Evolutionary conservation across 73 alveolate genomes (phyloP).

Genomic region (Tetrahymena malaccensis): DNA sequence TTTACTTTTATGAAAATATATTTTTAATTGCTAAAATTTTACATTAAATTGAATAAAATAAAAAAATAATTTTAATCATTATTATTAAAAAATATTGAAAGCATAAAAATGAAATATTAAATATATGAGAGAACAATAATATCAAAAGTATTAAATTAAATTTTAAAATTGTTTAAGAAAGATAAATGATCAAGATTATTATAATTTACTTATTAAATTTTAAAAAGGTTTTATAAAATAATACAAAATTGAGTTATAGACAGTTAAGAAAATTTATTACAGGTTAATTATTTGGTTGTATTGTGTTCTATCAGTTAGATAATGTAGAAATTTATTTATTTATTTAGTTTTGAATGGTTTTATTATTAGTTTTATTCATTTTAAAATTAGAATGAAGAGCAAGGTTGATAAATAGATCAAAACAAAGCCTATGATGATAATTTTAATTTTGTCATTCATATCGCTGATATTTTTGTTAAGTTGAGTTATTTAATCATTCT

Average conservation of each 20-base stretch:
- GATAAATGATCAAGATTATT: no score
- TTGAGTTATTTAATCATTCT: not conserved
- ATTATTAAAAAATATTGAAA: no score
- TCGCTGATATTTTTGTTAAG: not conserved
- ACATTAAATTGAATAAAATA: no score
- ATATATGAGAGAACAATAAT: no score
- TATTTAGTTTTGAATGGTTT: not conserved
- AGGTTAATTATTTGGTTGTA: not conserved
- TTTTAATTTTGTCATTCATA: not conserved
- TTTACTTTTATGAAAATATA: no score
- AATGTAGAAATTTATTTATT: not conserved
- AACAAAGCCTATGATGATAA: not conserved
- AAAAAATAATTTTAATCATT: no score
- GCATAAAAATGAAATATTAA: no score
- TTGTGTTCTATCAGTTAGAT: no score
- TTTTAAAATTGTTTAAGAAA: not conserved
- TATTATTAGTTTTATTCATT: not conserved
- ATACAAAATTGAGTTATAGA: not conserved
- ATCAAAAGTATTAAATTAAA: no score
- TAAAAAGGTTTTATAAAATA: no score
- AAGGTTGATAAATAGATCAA: not conserved
- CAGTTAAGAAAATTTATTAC: not conserved
- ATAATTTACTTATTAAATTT: no score
- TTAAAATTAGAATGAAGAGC: not conserved
- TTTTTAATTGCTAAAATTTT: no score